A percentile compares a stretch with the other conserved stretches of the same genome.
These are phyloP conservation scores for Pseudogymnoascus sp. DNA, from an alignment of 2,329 filamentous ascomycete species.

Conservation along the genomic window DNA sequence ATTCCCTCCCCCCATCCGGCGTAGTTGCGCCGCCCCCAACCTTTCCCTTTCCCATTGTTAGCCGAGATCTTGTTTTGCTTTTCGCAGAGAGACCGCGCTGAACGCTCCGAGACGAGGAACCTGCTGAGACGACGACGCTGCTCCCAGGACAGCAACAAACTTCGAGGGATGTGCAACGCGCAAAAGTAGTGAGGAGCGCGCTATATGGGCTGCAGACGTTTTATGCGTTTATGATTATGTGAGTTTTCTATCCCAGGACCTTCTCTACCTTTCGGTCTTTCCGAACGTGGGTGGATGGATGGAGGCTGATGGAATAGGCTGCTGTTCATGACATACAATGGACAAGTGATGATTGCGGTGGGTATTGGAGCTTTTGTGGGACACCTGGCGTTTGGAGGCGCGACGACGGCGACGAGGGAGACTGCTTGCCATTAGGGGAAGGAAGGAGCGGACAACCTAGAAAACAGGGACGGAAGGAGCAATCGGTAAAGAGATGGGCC, in stretches of 20 bases:
- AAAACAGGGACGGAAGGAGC: not conserved
- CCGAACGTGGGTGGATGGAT: not conserved
- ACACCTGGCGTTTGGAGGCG: conserved; percentile 71
- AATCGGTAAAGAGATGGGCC: not conserved
- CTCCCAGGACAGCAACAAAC: conserved; percentile 66
- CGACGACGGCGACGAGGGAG: conserved; percentile 66
- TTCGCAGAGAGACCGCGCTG: conserved; percentile 18
- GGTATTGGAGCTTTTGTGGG: conserved; percentile 82
- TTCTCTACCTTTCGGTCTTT: not conserved
- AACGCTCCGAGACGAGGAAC: conserved; percentile 19
- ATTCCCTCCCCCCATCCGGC: not conserved
- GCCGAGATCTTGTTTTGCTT: not conserved
- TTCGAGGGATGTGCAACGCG: conserved; percentile 53
- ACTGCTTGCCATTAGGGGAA: conserved; percentile 77
- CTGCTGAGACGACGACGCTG: conserved; percentile 57
- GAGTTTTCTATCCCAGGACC: conserved; percentile 41
- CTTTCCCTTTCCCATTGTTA: not conserved
- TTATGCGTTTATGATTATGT: conserved; percentile 99
- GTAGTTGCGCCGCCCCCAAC: not conserved
- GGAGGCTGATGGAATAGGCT: conserved; percentile 50
- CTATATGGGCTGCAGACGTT: conserved; percentile 93
- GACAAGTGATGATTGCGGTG: conserved; percentile 91
- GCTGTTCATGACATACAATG: conserved; percentile 99
- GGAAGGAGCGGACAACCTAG: not conserved
- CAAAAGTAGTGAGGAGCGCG: conserved; percentile 69